phyloP scores from a whole-genome alignment of 2,329 filamentous ascomycete species.

The Tricladium varicosporioides region DNA sequence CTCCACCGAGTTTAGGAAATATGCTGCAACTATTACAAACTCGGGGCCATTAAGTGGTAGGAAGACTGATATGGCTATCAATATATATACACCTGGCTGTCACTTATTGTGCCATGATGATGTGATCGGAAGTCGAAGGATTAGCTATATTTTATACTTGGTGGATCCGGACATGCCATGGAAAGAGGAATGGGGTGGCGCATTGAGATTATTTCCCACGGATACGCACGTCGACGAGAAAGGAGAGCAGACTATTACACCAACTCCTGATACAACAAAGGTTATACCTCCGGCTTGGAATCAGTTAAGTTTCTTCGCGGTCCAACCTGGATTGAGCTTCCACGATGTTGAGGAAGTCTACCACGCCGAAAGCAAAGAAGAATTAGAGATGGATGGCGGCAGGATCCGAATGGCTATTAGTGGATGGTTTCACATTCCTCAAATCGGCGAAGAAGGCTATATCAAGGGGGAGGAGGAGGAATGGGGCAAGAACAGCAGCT shows the following conservation, averaged over 20 bases:
- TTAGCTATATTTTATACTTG: slow-evolving; percentile 96
- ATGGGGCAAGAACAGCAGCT: slow-evolving; percentile 82
- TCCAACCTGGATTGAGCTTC: slow-evolving; percentile 97
- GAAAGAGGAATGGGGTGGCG: slow-evolving; percentile 90
- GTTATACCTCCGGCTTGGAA: slow-evolving; percentile 94
- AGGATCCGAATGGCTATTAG: slow-evolving; percentile 95
- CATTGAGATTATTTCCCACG: slow-evolving; percentile 80
- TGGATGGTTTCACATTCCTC: slow-evolving; percentile 98
- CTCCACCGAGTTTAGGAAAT: slow-evolving; percentile 83
- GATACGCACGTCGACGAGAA: slow-evolving; percentile 62
- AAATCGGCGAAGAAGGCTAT: slow-evolving; percentile 89
- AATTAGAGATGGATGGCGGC: slow-evolving; percentile 66
- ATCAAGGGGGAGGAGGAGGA: slow-evolving; percentile 85
- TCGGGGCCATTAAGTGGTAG: slow-evolving; percentile 84
- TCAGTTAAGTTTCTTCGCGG: slow-evolving; percentile 96
- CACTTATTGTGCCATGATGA: slow-evolving; percentile 97
- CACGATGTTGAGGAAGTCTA: slow-evolving; percentile 99
- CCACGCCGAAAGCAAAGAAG: slow-evolving; percentile 57
- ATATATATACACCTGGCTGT: slow-evolving; percentile 94
- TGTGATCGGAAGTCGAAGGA: slow-evolving; percentile 92
- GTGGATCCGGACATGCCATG: slow-evolving; percentile 89
- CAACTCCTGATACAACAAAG: slow-evolving; percentile 73
- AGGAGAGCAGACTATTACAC: slow-evolving; percentile 75
- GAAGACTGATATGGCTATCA: slow-evolving; percentile 99
- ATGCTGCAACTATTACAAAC: slow-evolving; percentile 80